phyloP scores from a whole-genome alignment of 1,284 basidiomycete species.

The Golubevia pallescens region DNA sequence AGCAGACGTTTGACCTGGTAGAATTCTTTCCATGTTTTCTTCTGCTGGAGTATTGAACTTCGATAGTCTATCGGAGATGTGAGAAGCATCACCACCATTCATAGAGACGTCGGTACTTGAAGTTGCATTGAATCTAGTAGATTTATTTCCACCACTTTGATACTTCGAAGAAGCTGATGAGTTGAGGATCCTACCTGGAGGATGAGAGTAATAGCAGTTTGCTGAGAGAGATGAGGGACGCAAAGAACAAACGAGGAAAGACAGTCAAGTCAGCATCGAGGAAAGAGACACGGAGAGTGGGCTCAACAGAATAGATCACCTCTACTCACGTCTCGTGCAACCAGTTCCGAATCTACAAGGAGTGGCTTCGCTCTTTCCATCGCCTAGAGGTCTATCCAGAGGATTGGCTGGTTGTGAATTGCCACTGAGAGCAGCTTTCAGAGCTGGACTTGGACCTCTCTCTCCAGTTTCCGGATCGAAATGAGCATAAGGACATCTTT shows the following conservation, averaged over 20 bases:
- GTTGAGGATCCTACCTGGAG: slow-evolving; percentile 6
- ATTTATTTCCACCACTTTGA: too few species aligned
- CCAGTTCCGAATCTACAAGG: slow-evolving; percentile 29
- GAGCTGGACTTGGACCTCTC: slow-evolving; percentile 9
- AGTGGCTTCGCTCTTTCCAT: slow-evolving; percentile 9
- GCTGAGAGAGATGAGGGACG: neutral
- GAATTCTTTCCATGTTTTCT: slow-evolving; percentile 11
- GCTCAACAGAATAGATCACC: neutral
- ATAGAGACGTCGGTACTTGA: too few species aligned
- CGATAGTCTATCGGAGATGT: slow-evolving; percentile 9
- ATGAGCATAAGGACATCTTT: slow-evolving; percentile 20
- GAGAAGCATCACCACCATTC: neutral
- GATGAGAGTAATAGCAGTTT: slow-evolving; percentile 27
- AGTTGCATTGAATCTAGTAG: too few species aligned
- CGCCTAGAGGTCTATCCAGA: slow-evolving; percentile 9
- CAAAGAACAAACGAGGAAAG: neutral
- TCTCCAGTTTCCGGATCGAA: slow-evolving; percentile 16
- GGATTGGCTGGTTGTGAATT: slow-evolving; percentile 17
- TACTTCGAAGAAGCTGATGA: neutral
- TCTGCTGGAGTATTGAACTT: slow-evolving; percentile 1
- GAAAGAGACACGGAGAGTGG: neutral
- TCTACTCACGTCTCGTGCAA: slow-evolving; percentile 15
- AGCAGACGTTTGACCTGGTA: slow-evolving; percentile 5
- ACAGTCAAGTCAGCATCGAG: neutral
- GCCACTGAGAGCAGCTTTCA: neutral